Base-by-base conservation (phyloP, 768 basidiomycete genomes). In the Psilocybe subaeruginosa region DNA sequence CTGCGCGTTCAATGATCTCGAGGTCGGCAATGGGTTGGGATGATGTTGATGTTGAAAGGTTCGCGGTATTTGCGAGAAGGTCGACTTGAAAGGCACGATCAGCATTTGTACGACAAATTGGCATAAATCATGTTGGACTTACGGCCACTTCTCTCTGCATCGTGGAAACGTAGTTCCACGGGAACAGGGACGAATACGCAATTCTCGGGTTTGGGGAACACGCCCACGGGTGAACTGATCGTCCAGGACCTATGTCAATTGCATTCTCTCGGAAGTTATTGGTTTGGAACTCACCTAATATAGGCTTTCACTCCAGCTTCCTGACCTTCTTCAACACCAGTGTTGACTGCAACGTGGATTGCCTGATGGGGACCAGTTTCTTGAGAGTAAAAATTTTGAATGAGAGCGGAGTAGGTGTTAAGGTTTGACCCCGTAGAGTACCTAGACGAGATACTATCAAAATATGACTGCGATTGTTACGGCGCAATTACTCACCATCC, bases 361-460 rank as follows among this genome's bases (percentile, higher is more conserved):
- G 97, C 95, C 33, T 89, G 93, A 72, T 91, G 87, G 2, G 95
- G 92, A 0, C 86, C 81, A 4, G 93, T 94, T 76, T 98, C 95
- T 82, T 92, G 89, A 43, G 92, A 87, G 76, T 97, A 99, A 79
- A 97, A 97, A 76, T 96, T 95, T 82, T 98, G 97, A 71, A 99
- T 96, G 66, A 99, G 85, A 9, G 97, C 95, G 29, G 96, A 96
- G 78, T 95, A 96, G 6, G 93, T 93, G 77, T 96, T 96, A 59
- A 98, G 83, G 65, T 87, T 86, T 11, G 92, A 90, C 60, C 93
- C 92, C 1, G 97, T 97, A 23, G 95, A 94, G 76, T 95, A 95
- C 94, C 94, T 95, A 69, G 29, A 48, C 27, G 31, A 16, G 1
- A 47, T 59, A 39, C n/a, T 41, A 48, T 49, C 59, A 58, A 39